Conservation (phyloP, 2,329 filamentous ascomycete species). For the Botrytis sinoallii region DNA sequence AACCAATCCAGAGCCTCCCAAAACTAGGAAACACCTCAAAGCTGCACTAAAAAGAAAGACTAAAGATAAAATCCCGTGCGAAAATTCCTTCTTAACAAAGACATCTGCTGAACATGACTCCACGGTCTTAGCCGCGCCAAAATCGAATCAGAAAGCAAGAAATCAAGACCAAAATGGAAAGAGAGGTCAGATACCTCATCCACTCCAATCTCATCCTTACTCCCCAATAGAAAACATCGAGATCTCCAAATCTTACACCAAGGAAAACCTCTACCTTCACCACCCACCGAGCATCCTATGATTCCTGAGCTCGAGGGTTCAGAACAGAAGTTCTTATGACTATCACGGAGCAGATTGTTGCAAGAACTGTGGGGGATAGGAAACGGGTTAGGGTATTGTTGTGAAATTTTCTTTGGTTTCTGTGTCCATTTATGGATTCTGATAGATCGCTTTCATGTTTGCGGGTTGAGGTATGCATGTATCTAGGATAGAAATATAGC, state of each 20-base stretch:
- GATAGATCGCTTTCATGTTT: not conserved
- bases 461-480: not conserved
- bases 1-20: too few relatives aligned
- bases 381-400: not conserved
- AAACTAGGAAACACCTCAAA: not conserved
- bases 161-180: not conserved
- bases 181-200: not conserved
- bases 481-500: not conserved
- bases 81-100: too few relatives aligned
- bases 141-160: not conserved
- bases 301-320: not conserved
- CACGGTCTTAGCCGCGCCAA: not conserved
- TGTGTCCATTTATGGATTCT: not conserved
- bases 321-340: not conserved
- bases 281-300: not conserved
- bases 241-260: not conserved
- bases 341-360: too few relatives aligned
- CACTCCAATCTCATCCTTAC: not conserved
- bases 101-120: not conserved
- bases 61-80: not conserved
- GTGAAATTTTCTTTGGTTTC: not conserved
- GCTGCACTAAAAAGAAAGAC: not conserved
- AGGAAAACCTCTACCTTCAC: too few relatives aligned
- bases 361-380: not conserved
- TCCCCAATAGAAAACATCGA: not conserved